Evolutionary conservation across 2,329 filamentous ascomycete genomes (phyloP), one percentile per base, ranked within the genome.

Genomic region (Penicillium sp.): DNA sequence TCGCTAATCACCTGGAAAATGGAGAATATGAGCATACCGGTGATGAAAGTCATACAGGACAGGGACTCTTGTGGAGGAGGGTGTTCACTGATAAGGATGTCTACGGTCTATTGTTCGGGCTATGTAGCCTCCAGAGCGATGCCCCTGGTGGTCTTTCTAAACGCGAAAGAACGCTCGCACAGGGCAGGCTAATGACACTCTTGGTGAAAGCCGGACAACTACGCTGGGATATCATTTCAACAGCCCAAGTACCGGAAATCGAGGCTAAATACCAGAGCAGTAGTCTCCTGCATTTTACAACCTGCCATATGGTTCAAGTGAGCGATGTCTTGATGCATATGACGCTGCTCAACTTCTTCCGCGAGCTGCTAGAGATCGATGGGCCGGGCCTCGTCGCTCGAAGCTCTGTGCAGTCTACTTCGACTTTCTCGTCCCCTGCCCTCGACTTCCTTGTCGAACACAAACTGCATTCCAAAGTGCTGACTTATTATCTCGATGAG

Each of bases 241-340:
- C 73, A 12, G 78, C 81, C 6, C 82, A 86, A 58, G 71, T 81
- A 33, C 65, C 78, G 2, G 80, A 84, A 2, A 72, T 86, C 2
- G 86, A 87, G 59, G 57, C 65, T 15, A 70, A 68, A 50, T 76
- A 75, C 49, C 55, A 71, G 33, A 75, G 73, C 56, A 72, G 60
- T 17, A 75, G 80, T 44, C 69, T 87, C 9, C 73, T 87, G 3
- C 79, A 85, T 35, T 87, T 85, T 57, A 81, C 80, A 6, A 74
- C 81, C 4, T 70, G 77, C 49, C 75, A 78, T 42, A 86, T 86
- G 83, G 79, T 86, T 3, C 80, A 87, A 59, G 76, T 73, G 45
- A 78, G 79, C 33, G 84, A 87, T 66, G 77, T 86, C 4, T 72
- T 87, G 48, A 83, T 86, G 82, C 80, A 86, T 61, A 81, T 84